A percentile compares a stretch with the other conserved stretches of the same genome.
Evolutionary conservation across 257 asterid species (phyloP).

Genomic region (Solanum appendiculatum): DNA sequence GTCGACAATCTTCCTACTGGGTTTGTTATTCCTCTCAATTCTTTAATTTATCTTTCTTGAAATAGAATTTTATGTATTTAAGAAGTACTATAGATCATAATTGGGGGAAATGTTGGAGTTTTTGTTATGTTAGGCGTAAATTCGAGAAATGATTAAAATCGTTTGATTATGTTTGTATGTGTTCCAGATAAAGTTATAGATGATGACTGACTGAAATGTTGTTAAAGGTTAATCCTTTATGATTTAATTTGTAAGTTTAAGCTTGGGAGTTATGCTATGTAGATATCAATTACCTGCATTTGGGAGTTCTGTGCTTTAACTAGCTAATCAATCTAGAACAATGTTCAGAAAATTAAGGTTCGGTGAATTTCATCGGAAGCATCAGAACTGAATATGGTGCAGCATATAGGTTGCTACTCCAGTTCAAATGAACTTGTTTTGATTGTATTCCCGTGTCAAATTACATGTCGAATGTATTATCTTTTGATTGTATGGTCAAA

Average conservation of each 20-base stretch:
- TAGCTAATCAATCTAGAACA: not conserved
- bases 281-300: not conserved
- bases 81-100: not conserved
- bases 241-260: not conserved
- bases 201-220: not conserved
- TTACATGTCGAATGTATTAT: not conserved
- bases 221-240: not conserved
- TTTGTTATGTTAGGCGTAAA: not conserved
- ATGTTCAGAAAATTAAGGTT: not conserved
- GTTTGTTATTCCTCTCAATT: slow-evolving; percentile 8
- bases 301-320: not conserved
- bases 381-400: not conserved
- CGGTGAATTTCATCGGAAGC: not conserved
- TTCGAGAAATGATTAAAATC: not conserved
- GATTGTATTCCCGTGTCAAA: not conserved
- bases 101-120: not conserved
- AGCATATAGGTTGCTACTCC: not conserved
- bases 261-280: not conserved
- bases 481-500: not conserved
- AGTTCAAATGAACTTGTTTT: not conserved
- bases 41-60: not conserved
- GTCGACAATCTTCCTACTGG: slow-evolving; percentile 81
- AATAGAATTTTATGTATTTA: not conserved
- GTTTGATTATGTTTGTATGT: not conserved
- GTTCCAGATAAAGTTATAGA: not conserved